Conservation (phyloP, 768 basidiomycete genomes). For the Kwoniella dendrophila region DNA sequence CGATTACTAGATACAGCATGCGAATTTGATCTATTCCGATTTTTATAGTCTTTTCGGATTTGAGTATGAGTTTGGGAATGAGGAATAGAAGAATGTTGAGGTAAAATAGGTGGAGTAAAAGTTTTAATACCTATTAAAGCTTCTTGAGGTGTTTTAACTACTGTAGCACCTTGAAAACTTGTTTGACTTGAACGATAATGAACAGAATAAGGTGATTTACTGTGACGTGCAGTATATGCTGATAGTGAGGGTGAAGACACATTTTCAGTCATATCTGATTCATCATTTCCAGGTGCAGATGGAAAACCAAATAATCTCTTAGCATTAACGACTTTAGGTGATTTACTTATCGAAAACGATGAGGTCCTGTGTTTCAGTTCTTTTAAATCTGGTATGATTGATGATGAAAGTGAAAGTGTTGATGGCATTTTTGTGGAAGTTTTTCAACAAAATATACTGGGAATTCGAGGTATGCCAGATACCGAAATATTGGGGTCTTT, state of each 20-base stretch:
- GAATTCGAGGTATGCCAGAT: not conserved
- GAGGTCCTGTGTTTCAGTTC: not conserved
- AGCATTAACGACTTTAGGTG: constrained; percentile 26
- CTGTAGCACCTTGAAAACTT: constrained; percentile 15
- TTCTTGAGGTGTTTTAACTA: constrained; percentile 21
- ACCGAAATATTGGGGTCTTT: not conserved
- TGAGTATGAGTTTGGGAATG: not conserved
- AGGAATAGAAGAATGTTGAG: not conserved
- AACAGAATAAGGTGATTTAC: no score
- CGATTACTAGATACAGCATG: not conserved
- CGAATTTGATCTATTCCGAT: not conserved
- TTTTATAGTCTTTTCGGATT: not conserved
- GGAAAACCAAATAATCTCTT: constrained; percentile 27
- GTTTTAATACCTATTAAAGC: constrained; percentile 14
- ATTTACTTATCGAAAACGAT: constrained; percentile 21
- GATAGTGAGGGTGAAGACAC: constrained; percentile 19
- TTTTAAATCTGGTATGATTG: constrained; percentile 24
- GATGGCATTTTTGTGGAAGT: constrained; percentile 2
- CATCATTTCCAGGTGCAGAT: constrained; percentile 14
- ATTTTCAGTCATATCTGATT: no score
- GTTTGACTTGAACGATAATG: no score
- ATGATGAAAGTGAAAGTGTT: constrained; percentile 7
- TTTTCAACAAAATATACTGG: not conserved
- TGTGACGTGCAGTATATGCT: not conserved
- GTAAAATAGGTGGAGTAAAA: constrained; percentile 6